phyloP scores from a whole-genome alignment of 129 eudicot genomes.

The Flaveria ramosissima region DNA sequence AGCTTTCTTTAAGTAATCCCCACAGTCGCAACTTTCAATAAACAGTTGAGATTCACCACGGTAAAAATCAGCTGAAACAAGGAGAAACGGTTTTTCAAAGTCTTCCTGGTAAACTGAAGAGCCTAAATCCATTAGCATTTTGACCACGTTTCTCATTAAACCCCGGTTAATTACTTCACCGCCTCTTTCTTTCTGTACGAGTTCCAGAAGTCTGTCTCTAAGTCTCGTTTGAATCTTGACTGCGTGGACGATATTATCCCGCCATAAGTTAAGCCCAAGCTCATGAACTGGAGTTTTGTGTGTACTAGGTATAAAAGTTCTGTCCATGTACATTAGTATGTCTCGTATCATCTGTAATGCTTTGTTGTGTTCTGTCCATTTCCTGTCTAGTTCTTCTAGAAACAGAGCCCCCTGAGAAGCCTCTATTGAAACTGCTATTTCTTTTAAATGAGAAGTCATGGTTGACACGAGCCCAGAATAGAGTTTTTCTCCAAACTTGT shows the following conservation, averaged over 20 bases:
- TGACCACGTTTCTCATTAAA: slow-evolving; percentile 16
- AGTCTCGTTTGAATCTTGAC: background rate
- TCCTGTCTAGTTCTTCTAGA: slow-evolving; percentile 10
- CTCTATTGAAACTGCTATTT: slow-evolving; percentile 1
- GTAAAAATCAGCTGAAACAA: slow-evolving; percentile 18
- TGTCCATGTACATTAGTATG: slow-evolving; percentile 11
- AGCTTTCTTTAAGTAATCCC: slow-evolving; percentile 14
- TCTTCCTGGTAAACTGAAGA: slow-evolving; percentile 51
- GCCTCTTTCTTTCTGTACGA: slow-evolving; percentile 17
- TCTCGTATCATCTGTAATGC: slow-evolving; percentile 12
- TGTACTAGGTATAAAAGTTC: slow-evolving; percentile 12
- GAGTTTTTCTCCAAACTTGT: slow-evolving; percentile 55
- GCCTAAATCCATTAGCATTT: slow-evolving; percentile 38
- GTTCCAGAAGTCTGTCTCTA: slow-evolving; percentile 12
- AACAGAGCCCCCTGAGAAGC: slow-evolving; percentile 12
- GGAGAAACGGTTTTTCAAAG: slow-evolving; percentile 56
- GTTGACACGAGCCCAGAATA: slow-evolving; percentile 50
- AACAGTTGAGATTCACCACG: slow-evolving; percentile 21
- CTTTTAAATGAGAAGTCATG: slow-evolving; percentile 6
- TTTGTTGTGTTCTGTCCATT: slow-evolving; percentile 16
- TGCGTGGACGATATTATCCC: background rate
- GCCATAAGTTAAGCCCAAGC: slow-evolving; percentile 2
- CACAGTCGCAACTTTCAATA: slow-evolving; percentile 21
- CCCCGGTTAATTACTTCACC: slow-evolving; percentile 22
- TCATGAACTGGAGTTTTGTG: slow-evolving; percentile 8